Evolutionary conservation across 1,139 yeast genomes (phyloP).

Genomic region (Nakaseomyces bracarensis): DNA sequence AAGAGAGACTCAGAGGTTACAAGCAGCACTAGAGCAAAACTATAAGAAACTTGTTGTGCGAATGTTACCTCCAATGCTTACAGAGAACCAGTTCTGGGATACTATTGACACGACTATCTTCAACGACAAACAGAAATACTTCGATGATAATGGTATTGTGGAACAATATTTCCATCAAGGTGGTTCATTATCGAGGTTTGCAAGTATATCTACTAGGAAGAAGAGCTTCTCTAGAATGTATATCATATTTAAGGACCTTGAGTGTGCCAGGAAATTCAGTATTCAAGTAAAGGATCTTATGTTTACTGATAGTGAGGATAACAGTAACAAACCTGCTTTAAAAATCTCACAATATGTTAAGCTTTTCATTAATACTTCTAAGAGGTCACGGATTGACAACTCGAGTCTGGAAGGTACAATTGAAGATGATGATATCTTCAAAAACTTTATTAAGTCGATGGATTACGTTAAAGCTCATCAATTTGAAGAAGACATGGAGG

Average conservation of each 20-base stretch:
- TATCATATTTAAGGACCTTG: neutral
- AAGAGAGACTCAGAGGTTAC: slow-evolving; percentile 11
- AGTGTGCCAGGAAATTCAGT: slow-evolving; percentile 11
- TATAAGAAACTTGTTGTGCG: slow-evolving; percentile 25
- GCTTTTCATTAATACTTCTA: slow-evolving; percentile 12
- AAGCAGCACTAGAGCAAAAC: slow-evolving; percentile 9
- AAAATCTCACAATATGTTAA: slow-evolving; percentile 24
- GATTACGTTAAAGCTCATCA: slow-evolving; percentile 18
- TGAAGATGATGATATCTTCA: slow-evolving; percentile 22
- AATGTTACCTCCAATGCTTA: slow-evolving; percentile 29
- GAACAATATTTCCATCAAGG: slow-evolving; percentile 2
- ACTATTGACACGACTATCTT: neutral
- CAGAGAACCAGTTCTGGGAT: slow-evolving; percentile 21
- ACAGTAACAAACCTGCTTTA: slow-evolving; percentile 18
- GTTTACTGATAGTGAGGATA: slow-evolving; percentile 26
- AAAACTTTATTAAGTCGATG: slow-evolving; percentile 24
- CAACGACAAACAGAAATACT: slow-evolving; percentile 10
- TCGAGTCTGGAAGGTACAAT: slow-evolving; percentile 20
- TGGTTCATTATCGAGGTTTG: neutral
- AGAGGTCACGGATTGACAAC: slow-evolving; percentile 6
- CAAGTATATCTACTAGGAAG: neutral
- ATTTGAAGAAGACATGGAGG: slow-evolving; percentile 19
- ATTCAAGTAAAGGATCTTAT: slow-evolving; percentile 13
- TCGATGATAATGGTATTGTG: slow-evolving; percentile 3
- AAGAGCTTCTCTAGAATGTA: slow-evolving; percentile 3